Conservation (phyloP, 2,329 filamentous ascomycete genomes). For the Exophiala lecanii-corni region DNA sequence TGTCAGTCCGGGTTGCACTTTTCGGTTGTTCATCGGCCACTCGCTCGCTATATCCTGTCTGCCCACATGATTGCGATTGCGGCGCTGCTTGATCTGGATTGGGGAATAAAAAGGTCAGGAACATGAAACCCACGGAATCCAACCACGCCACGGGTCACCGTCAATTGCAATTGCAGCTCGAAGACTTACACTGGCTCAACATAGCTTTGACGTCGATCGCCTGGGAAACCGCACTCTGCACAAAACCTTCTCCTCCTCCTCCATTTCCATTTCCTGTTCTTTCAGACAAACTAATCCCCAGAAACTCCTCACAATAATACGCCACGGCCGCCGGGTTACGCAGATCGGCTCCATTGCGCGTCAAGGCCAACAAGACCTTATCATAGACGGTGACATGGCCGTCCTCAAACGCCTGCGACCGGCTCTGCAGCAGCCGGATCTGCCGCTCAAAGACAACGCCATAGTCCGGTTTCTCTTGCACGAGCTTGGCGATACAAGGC, state of each 20-base stretch:
- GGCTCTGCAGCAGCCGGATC: constrained; percentile 32
- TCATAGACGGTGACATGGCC: constrained; percentile 39
- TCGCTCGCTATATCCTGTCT: too few species aligned
- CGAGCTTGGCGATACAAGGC: not conserved
- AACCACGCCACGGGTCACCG: too few species aligned
- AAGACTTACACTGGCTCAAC: not conserved
- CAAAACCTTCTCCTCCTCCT: not conserved
- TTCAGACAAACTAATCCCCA: constrained; percentile 24
- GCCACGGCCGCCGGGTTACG: constrained; percentile 33
- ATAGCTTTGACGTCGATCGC: not conserved
- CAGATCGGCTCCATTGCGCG: constrained; percentile 30
- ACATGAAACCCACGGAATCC: too few species aligned
- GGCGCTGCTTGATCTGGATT: too few species aligned
- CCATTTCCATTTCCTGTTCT: too few species aligned
- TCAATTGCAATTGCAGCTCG: too few species aligned
- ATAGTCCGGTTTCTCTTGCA: not conserved
- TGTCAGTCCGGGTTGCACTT: constrained; percentile 2
- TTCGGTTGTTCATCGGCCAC: too few species aligned
- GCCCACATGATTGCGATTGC: too few species aligned
- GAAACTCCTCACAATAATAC: constrained; percentile 36
- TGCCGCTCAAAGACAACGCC: constrained; percentile 31
- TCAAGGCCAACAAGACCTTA: constrained; percentile 35
- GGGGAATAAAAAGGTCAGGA: too few species aligned
- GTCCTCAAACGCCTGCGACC: constrained; percentile 33
- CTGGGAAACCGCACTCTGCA: not conserved